A percentile compares a stretch with the other conserved stretches of the same genome.
Evolutionary conservation across 2,329 filamentous ascomycete species (phyloP).

Genomic region (Curvularia sp.): DNA sequence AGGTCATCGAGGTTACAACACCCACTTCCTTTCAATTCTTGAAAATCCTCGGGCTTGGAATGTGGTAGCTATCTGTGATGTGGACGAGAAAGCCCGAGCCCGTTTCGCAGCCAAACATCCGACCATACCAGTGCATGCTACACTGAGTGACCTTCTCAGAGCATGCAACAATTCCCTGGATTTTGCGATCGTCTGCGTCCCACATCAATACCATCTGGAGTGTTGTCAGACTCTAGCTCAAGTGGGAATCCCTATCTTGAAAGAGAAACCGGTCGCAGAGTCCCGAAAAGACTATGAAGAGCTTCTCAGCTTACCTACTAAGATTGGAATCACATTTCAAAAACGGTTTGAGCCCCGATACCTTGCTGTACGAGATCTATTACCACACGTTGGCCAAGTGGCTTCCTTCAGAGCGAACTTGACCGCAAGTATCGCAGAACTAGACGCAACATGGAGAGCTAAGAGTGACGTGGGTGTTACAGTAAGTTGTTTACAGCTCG

Average conservation of each 20-base stretch:
- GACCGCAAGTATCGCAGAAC: not conserved
- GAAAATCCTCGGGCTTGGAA: not conserved
- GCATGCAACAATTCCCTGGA: not conserved
- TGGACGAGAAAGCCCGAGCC: not conserved
- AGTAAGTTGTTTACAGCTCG: not conserved
- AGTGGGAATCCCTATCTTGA: not conserved
- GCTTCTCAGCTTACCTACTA: not conserved
- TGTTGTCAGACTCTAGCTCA: not conserved
- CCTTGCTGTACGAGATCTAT: too few relatives aligned
- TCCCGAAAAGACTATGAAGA: not conserved
- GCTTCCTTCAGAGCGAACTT: too few relatives aligned
- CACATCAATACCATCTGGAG: not conserved
- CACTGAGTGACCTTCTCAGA: not conserved
- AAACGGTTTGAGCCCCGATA: not conserved
- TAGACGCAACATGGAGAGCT: not conserved
- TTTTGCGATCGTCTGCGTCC: not conserved
- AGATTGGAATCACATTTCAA: not conserved
- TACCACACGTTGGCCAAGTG: too few relatives aligned
- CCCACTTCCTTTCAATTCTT: not conserved
- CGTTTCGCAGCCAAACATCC: not conserved
- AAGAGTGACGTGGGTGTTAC: not conserved
- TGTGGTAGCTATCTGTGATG: not conserved
- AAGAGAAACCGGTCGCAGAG: not conserved
- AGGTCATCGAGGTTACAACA: not conserved
- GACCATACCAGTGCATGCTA: not conserved